These are phyloP conservation scores for Vitis cinerea DNA, from an alignment of 164 flowering plant species.

Conservation along the genomic window DNA sequence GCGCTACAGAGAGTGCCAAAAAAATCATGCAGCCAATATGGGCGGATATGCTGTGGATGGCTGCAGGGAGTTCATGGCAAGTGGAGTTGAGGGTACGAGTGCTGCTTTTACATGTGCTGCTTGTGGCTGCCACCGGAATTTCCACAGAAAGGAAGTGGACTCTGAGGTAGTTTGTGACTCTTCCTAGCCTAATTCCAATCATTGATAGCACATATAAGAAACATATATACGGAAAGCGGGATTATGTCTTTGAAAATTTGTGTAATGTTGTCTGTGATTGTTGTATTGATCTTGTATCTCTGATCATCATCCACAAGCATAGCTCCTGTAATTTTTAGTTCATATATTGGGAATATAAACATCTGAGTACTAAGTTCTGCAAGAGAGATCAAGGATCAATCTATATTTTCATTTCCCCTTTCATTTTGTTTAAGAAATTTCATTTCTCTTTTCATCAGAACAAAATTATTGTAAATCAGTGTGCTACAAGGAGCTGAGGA, in stretches of 20 bases:
- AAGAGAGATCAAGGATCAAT: too few relatives aligned
- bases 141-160: conserved; percentile 37
- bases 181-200: conserved; percentile 22
- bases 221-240: not conserved
- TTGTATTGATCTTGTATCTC: not conserved
- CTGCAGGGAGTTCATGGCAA: conserved; percentile 55
- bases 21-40: conserved; percentile 50
- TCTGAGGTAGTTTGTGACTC: conserved; percentile 45
- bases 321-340: too few relatives aligned
- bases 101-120: conserved; percentile 46
- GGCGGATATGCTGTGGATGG: conserved; percentile 57
- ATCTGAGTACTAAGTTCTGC: too few relatives aligned
- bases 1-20: conserved; percentile 43
- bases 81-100: conserved; percentile 29
- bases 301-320: too few relatives aligned
- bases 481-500: too few relatives aligned
- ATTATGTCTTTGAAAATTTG: conserved; percentile 1
- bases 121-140: conserved; percentile 52
- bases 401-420: too few relatives aligned
- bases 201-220: not conserved
- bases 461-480: too few relatives aligned
- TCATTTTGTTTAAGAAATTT: too few relatives aligned
- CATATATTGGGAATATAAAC: too few relatives aligned
- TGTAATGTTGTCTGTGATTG: not conserved
- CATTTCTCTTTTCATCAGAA: too few relatives aligned